Conservation (phyloP, 192 early-diverging fungal species). For the Backusella psychrophila region DNA sequence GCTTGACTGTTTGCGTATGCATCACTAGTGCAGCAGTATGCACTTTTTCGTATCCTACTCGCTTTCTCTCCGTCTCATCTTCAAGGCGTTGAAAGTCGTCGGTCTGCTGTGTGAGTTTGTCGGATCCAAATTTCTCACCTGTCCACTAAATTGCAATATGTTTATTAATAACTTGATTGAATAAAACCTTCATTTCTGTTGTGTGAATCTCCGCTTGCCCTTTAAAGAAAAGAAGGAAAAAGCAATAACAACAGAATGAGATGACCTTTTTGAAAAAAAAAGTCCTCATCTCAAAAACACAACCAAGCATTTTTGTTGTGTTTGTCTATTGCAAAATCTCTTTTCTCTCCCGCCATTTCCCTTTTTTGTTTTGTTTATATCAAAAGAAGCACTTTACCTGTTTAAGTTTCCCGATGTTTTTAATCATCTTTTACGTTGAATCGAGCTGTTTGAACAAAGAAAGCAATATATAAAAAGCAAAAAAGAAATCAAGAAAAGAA, state of each 20-base stretch:
- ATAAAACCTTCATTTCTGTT: neutral
- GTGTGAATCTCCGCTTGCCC: neutral
- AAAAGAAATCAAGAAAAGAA: conserved; percentile 9
- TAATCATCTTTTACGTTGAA: conserved; percentile 42
- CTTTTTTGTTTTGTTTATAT: neutral
- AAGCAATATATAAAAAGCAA: conserved; percentile 1
- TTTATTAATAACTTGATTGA: neutral
- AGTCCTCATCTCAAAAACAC: neutral
- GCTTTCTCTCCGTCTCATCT: conserved; percentile 67
- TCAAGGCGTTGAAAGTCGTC: conserved; percentile 85
- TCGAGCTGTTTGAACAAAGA: neutral
- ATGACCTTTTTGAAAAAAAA: neutral
- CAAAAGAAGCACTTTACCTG: conserved; percentile 44
- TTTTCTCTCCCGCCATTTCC: neutral
- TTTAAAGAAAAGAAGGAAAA: neutral
- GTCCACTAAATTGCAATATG: conserved; percentile 52
- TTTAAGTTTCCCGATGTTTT: conserved; percentile 65
- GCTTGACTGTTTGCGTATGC: conserved; percentile 54
- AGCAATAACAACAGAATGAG: neutral
- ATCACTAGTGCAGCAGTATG: conserved; percentile 51
- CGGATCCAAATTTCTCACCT: conserved; percentile 77
- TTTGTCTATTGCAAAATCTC: neutral
- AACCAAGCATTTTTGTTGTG: neutral
- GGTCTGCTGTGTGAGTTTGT: conserved; percentile 65
- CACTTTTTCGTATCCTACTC: conserved; percentile 64